Percentiles rank a stretch among this genome's conserved stretches.
Evolutionary conservation across 2,329 filamentous ascomycete species (phyloP).

Genomic region (Penicillium sp.): DNA sequence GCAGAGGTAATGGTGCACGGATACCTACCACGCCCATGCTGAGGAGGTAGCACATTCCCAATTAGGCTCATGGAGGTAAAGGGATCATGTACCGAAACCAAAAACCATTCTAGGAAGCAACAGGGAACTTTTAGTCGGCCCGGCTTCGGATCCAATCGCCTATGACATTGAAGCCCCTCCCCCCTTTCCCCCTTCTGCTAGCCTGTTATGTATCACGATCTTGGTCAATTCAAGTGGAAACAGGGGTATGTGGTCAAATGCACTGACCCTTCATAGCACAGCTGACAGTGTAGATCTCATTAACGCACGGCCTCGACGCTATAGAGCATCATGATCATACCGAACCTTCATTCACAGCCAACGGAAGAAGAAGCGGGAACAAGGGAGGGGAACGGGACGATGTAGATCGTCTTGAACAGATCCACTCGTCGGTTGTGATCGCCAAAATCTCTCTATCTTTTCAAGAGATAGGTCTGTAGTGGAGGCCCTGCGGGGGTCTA

Average conservation of each 20-base stretch:
- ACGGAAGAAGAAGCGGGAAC: no score
- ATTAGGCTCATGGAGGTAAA: slow-evolving; percentile 6
- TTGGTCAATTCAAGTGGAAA: background rate
- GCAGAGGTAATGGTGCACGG: background rate
- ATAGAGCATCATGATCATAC: background rate
- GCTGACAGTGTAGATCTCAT: slow-evolving; percentile 4
- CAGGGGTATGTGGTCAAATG: background rate
- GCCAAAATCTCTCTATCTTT: background rate
- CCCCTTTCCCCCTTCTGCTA: background rate
- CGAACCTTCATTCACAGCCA: background rate
- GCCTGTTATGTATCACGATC: background rate
- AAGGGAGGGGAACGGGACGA: background rate
- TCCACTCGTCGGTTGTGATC: background rate
- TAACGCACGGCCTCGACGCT: background rate
- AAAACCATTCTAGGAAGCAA: background rate
- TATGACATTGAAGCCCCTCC: background rate
- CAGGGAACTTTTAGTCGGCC: background rate
- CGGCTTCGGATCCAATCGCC: background rate
- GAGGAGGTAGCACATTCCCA: slow-evolving; percentile 1
- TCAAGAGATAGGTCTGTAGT: background rate
- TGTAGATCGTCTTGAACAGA: background rate
- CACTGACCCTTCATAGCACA: background rate
- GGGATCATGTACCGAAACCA: background rate
- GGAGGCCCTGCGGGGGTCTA: no score
- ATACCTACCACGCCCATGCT: background rate